A percentile compares a stretch with the other conserved stretches of the same genome.
phyloP scores from a whole-genome alignment of 495 filamentous ascomycete species.

The Neurospora sp. region DNA sequence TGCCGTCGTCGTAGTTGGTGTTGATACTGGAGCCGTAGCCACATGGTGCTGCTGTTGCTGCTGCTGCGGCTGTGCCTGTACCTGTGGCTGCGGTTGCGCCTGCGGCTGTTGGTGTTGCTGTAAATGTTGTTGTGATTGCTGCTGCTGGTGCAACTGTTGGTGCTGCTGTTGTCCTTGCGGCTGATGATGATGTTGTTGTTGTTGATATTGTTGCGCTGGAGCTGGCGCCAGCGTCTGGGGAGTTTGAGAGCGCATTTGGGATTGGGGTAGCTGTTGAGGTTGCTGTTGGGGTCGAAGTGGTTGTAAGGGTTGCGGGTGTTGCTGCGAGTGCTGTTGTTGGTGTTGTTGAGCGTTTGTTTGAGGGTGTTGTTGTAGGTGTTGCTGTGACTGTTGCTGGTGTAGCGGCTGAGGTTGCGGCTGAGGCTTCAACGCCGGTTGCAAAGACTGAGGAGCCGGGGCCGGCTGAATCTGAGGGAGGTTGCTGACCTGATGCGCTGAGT shows the following conservation, averaged over 20 bases:
- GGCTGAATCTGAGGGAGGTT: constrained; percentile 21
- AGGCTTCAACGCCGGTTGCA: constrained; percentile 10
- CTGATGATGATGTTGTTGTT: constrained; percentile 4
- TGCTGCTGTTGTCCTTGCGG: constrained; percentile 1
- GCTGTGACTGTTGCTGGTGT: constrained; percentile 3
- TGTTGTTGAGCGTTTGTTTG: background rate
- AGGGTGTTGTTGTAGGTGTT: constrained; percentile 5
- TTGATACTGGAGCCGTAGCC: background rate
- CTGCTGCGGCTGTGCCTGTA: background rate
- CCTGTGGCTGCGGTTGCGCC: background rate
- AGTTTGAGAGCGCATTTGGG: background rate
- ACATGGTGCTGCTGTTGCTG: constrained; percentile 2
- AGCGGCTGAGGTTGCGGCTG: constrained; percentile 6
- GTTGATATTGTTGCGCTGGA: background rate
- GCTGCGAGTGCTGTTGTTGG: background rate
- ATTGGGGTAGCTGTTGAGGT: background rate
- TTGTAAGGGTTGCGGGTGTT: background rate
- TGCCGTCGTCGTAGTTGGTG: background rate
- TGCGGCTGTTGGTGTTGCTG: constrained; percentile 6
- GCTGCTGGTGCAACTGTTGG: background rate
- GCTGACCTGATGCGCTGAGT: constrained; percentile 7
- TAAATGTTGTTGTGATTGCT: constrained; percentile 4
- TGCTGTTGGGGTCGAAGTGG: background rate
- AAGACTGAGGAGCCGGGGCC: constrained; percentile 9
- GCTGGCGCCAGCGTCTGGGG: background rate